Evolutionary conservation across 2,329 filamentous ascomycete genomes (phyloP).

Genomic region (Fusarium praegraminearum): DNA sequence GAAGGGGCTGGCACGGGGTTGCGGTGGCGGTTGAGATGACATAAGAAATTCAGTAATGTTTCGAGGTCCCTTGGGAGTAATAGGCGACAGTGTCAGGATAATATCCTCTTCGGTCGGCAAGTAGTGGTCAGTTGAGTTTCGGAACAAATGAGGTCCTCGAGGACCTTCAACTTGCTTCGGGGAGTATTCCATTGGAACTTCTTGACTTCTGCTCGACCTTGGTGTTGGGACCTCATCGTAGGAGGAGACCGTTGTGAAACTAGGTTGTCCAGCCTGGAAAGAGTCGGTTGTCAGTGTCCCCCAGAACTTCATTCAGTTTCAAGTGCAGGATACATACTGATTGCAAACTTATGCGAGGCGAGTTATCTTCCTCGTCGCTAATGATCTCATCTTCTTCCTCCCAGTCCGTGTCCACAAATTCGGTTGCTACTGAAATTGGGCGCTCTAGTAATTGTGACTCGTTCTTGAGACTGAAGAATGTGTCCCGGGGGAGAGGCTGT

Average conservation of each 20-base stretch:
- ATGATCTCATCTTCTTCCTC: constrained; percentile 74
- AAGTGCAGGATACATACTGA: constrained; percentile 68
- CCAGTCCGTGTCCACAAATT: constrained; percentile 82
- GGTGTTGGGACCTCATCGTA: constrained; percentile 88
- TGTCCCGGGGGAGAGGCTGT: constrained; percentile 63
- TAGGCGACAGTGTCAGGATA: constrained; percentile 76
- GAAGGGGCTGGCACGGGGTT: constrained; percentile 63
- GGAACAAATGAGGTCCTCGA: constrained; percentile 87
- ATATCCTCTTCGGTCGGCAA: constrained; percentile 59
- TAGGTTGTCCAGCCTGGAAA: constrained; percentile 74
- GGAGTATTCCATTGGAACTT: constrained; percentile 71
- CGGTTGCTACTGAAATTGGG: constrained; percentile 78
- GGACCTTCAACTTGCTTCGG: constrained; percentile 80
- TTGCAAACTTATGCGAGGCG: constrained; percentile 74
- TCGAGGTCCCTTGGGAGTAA: constrained; percentile 73
- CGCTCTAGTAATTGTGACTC: constrained; percentile 61
- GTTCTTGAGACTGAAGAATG: constrained; percentile 70
- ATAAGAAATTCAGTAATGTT: constrained; percentile 46
- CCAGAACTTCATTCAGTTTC: constrained; percentile 1
- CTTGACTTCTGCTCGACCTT: constrained; percentile 70
- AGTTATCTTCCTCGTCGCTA: constrained; percentile 73
- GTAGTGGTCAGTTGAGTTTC: constrained; percentile 67
- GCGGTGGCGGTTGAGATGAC: constrained; percentile 41
- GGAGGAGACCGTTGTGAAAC: constrained; percentile 87
- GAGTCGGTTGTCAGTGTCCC: constrained; percentile 24